Conservation (phyloP, 371 early-diverging fungal species). For the Entomophthora muscae region DNA sequence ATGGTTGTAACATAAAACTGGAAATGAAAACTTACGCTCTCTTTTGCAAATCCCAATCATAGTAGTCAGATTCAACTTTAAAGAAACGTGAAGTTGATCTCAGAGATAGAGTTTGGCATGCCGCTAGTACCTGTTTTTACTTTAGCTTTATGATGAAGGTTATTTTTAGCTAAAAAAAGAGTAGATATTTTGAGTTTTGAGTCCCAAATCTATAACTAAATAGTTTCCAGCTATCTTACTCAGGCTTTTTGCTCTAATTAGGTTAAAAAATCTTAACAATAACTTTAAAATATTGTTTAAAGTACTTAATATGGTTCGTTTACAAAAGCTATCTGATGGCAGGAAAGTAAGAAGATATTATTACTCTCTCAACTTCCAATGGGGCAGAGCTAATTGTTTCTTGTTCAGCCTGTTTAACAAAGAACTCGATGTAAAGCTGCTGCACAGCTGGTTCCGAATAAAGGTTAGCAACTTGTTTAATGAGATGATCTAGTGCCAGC, state of each 20-base stretch:
- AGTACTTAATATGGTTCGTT: not conserved
- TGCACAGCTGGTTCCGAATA: not conserved
- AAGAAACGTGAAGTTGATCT: constrained; percentile 21
- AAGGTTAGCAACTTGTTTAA: not conserved
- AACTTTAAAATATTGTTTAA: not conserved
- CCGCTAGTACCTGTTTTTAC: constrained; percentile 16
- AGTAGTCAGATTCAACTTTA: constrained; percentile 44
- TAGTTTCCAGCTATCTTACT: too few relatives aligned
- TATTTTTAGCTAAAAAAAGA: not conserved
- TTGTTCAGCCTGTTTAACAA: not conserved
- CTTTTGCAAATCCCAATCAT: constrained; percentile 48
- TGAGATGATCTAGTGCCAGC: not conserved
- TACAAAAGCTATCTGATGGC: not conserved
- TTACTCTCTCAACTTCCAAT: not conserved
- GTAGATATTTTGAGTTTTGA: not conserved
- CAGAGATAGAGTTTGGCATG: constrained; percentile 14
- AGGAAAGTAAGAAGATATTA: not conserved
- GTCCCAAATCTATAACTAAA: not conserved
- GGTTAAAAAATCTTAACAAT: not conserved
- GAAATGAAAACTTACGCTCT: constrained; percentile 36
- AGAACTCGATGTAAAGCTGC: not conserved
- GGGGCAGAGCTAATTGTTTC: not conserved
- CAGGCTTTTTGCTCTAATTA: not conserved
- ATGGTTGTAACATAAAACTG: too few relatives aligned
- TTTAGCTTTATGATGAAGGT: too few relatives aligned